Percentiles rank a stretch among this genome's conserved stretches.
Conservation (phyloP, 2,329 filamentous ascomycete species). For the Pleurostoma richardsiae region DNA sequence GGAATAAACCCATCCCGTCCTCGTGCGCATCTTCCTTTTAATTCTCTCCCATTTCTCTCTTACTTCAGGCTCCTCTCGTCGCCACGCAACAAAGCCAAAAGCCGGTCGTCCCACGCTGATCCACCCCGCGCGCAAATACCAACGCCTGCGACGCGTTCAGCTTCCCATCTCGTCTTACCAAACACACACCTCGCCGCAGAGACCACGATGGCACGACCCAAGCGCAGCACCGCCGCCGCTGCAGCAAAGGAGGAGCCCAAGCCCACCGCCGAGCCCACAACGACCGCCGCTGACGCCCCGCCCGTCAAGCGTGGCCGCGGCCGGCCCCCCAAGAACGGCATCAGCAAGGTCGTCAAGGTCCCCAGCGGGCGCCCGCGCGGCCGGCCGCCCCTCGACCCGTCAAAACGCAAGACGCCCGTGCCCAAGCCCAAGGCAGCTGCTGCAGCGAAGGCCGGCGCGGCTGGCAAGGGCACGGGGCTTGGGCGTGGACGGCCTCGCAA, state of each 20-base stretch:
- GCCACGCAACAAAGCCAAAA: too few species aligned
- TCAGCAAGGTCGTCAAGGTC: slow-evolving; percentile 3
- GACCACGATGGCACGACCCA: slow-evolving; percentile 8
- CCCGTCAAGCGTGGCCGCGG: slow-evolving; percentile 6
- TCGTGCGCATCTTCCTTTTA: too few species aligned
- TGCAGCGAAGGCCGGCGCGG: background rate
- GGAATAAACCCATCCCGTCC: too few species aligned
- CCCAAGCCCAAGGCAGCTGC: background rate
- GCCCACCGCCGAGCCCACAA: slow-evolving; percentile 3
- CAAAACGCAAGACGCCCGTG: slow-evolving; percentile 12
- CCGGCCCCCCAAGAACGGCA: slow-evolving; percentile 8
- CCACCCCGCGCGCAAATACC: too few species aligned
- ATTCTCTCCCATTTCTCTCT: too few species aligned
- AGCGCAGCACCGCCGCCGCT: slow-evolving; percentile 1
- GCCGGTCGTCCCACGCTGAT: too few species aligned
- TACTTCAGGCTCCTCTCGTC: too few species aligned
- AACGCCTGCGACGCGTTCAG: too few species aligned
- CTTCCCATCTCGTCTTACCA: background rate
- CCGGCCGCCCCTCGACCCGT: slow-evolving; percentile 14
- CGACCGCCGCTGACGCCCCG: slow-evolving; percentile 8
- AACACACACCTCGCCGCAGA: background rate
- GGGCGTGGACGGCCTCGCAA: slow-evolving; percentile 8
- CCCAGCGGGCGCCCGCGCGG: slow-evolving; percentile 8
- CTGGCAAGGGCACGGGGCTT: slow-evolving; percentile 3
- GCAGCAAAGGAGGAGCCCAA: slow-evolving; percentile 1